Base-by-base conservation (phyloP, 1,284 basidiomycete species). In the Cutaneotrichosporon cutaneum region DNA sequence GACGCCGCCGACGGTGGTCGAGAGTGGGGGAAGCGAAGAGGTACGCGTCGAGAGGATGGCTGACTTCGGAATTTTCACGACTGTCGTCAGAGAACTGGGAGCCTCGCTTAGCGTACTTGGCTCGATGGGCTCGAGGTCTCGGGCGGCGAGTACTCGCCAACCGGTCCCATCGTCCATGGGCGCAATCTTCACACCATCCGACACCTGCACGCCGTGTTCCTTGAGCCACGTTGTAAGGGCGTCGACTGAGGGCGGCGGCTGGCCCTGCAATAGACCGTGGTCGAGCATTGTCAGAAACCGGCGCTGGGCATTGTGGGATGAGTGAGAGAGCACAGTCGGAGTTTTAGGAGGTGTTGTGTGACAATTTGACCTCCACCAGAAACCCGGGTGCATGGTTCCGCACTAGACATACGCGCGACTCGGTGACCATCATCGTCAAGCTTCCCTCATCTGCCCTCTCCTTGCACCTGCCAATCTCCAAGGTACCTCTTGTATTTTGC, bases 61-160 rank as follows among this genome's bases (percentile, higher is more conserved):
- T 0, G 63, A 48, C 39, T 80, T 79, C 8, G 80, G 80, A 2
- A 80, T 74, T 35, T 68, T 65, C 54, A 71, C 77, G 30, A 81
- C 81, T 81, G 63, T 1, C 13, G 42, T 36, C 26, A 39, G 33
- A 18, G 3, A n/a, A n/a, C 22, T 8, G 27, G 5, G 30, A 9
- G 18, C 11, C 4, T n/a, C 3, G 55, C 6, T 8, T 9, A 22
- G 45, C 68, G 54, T 56, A 74, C 66, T 56, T 13, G 63, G 64
- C 48, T 63, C 63, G 27, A 65, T 67, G 1, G 63, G 27, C 2
- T 64, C 66, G 8, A 74, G 56, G 11, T 64, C 53, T 1, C 54
- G 36, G 1, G 21, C 55, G 4, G 69, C 68, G 11, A 65, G 39
- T 18, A 55, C 39, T 2, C 65, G 56, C 64, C 65, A 61, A 14